Conservation (phyloP, 257 asterid species). For the Capsicum pubescens region DNA sequence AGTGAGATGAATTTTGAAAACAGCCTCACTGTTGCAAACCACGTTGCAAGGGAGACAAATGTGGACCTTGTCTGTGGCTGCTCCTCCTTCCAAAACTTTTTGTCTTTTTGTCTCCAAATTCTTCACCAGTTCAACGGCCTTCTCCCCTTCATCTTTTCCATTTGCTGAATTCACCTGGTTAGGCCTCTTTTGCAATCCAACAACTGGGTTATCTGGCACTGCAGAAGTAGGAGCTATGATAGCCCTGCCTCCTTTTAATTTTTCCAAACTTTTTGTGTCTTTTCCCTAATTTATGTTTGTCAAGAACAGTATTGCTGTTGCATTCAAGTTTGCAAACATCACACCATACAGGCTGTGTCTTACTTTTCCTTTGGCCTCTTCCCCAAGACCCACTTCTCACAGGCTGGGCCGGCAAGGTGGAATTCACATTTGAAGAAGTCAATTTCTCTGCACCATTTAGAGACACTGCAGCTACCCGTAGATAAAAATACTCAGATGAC, state of each 20-base stretch:
- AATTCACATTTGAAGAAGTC: conserved; percentile 27
- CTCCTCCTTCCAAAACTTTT: conserved; percentile 73
- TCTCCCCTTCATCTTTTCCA: conserved; percentile 46
- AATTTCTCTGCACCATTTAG: conserved; percentile 25
- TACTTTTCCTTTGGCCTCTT: conserved; percentile 51
- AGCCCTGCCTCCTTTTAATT: conserved; percentile 36
- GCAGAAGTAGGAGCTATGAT: conserved; percentile 17
- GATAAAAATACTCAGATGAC: conserved; percentile 18
- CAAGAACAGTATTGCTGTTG: conserved; percentile 61
- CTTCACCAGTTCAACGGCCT: conserved; percentile 42
- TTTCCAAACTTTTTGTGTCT: conserved; percentile 68
- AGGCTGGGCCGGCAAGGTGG: conserved; percentile 32
- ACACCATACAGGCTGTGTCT: conserved; percentile 69
- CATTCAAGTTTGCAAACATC: conserved; percentile 67
- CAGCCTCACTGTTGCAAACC: conserved; percentile 78
- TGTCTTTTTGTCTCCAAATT: conserved; percentile 66
- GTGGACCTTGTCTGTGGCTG: conserved; percentile 54
- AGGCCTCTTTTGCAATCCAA: too few species aligned
- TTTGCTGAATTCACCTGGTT: conserved; percentile 20
- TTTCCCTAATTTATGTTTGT: conserved; percentile 64
- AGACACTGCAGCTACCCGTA: conserved; percentile 36
- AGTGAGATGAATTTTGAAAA: conserved; percentile 55
- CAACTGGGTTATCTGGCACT: too few species aligned
- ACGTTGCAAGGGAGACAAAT: conserved; percentile 64
- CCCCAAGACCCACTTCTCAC: conserved; percentile 32